Evolutionary conservation across 169 alveolate genomes (phyloP), one percentile per base, ranked within the genome.

Genomic region (Toxoplasma gondii): DNA sequence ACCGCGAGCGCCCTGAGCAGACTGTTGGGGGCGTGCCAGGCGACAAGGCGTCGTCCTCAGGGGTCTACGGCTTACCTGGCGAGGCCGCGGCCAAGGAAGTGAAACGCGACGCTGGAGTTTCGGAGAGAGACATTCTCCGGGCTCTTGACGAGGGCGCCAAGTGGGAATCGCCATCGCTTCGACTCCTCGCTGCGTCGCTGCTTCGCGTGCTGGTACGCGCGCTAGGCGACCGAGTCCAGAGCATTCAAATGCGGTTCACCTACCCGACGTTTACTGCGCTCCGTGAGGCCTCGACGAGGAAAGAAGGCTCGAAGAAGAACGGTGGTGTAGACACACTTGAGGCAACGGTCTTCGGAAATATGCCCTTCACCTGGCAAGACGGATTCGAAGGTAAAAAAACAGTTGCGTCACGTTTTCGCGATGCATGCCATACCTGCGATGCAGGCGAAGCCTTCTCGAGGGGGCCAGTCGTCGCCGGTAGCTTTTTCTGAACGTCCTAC

Each of bases 201-300:
- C 91, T 78, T 0, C 93, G 93, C 81, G 54, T 93, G 44, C 10
- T 88, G 78, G 70, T 88, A 9, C 80, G 95, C 10, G 95, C 93
- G 19, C 93, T 93, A 19, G 91, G 93, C 43, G 93, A 93, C 78
- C 93, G 95, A 54, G 49, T 93, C 58, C 94, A 88, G 67, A 43
- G 49, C 64, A 44, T 78, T 44, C 93, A 88, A 88, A 36, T 93
- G 64, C 95, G 95, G 22, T 93, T 93, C 70, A 41, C 91, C 69
- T 82, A 29, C 4, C 86, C 86, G 1, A 78, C 86, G n/a, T 78
- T 36, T 27, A 19, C 9, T 38, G 86, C 74, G 1, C 74, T 49
- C 22, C 58, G 58, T 4, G 12, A 4, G 4, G 58, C 36, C 39
- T 31, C 88, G 2, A 44, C 88, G 44, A 41, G 49, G 44, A 36